A percentile compares a stretch with the other conserved stretches of the same genome.
These are phyloP conservation scores for Paramecium caudatum DNA, from an alignment of 73 alveolate species.

Conservation along the genomic window DNA sequence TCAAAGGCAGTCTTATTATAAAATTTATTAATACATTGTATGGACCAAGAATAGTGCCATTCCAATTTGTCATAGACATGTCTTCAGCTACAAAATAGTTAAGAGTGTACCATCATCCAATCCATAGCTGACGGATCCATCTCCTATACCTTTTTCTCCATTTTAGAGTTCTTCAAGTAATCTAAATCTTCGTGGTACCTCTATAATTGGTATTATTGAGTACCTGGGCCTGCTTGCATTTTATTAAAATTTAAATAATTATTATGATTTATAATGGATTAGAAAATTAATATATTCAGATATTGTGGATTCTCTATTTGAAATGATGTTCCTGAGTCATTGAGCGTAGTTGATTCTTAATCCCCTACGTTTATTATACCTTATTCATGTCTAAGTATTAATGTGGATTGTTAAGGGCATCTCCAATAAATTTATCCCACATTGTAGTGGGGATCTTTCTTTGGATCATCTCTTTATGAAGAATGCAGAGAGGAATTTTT, in stretches of 20 bases:
- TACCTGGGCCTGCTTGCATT: slow-evolving; percentile 60
- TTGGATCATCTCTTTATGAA: slow-evolving; percentile 15
- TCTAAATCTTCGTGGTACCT: slow-evolving; percentile 97
- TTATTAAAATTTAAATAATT: background rate
- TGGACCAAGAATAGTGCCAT: slow-evolving; percentile 97
- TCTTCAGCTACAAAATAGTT: slow-evolving; percentile 85
- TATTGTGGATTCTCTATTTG: slow-evolving; percentile 21
- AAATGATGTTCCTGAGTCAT: slow-evolving; percentile 35
- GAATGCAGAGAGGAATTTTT: slow-evolving; percentile 22
- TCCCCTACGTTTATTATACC: background rate
- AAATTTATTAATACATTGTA: slow-evolving; percentile 78
- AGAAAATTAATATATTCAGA: no score
- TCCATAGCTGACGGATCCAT: slow-evolving; percentile 95
- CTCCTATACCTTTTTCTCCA: slow-evolving; percentile 95
- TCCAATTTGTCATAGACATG: slow-evolving; percentile 96
- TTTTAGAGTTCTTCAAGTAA: slow-evolving; percentile 96
- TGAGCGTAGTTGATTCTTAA: slow-evolving; percentile 1
- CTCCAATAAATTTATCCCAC: slow-evolving; percentile 12
- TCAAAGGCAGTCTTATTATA: slow-evolving; percentile 83
- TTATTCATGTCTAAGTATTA: slow-evolving; percentile 19
- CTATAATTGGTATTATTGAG: background rate
- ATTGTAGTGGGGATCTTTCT: slow-evolving; percentile 31
- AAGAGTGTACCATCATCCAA: slow-evolving; percentile 84
- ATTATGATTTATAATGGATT: no score
- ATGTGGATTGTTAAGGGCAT: slow-evolving; percentile 16